Conservation (phyloP, 1,284 basidiomycete genomes). For the Baeospora myosura region DNA sequence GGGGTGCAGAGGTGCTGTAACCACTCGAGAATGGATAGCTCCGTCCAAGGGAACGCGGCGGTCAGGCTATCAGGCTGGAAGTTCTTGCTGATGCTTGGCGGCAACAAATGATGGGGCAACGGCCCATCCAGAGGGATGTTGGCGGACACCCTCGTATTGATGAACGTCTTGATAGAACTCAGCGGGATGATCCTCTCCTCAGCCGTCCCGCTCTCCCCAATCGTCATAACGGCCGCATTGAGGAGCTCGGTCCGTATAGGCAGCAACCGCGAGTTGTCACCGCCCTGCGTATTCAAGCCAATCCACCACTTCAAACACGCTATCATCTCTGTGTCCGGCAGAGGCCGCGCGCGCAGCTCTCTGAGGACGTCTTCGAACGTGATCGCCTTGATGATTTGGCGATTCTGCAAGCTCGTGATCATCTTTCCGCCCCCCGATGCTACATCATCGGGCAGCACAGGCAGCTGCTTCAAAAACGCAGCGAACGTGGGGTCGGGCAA, state of each 20-base stretch:
- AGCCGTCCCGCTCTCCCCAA: conserved; percentile 28
- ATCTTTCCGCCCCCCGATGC: conserved; percentile 59
- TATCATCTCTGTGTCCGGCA: conserved; percentile 70
- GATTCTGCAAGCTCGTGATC: conserved; percentile 58
- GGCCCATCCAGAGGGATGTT: conserved; percentile 79
- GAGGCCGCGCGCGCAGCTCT: conserved; percentile 70
- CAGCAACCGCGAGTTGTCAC: conserved; percentile 32
- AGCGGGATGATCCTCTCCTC: conserved; percentile 61
- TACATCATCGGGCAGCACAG: conserved; percentile 67
- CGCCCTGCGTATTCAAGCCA: conserved; percentile 44
- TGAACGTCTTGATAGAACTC: conserved; percentile 62
- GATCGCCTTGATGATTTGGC: conserved; percentile 75
- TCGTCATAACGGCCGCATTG: conserved; percentile 59
- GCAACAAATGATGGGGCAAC: conserved; percentile 73
- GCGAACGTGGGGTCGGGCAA: conserved; percentile 72
- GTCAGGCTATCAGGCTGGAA: conserved; percentile 54
- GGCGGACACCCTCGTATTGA: conserved; percentile 60
- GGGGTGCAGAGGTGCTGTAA: conserved; percentile 58
- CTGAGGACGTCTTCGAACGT: conserved; percentile 81
- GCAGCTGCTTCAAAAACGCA: conserved; percentile 75
- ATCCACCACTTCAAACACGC: conserved; percentile 92
- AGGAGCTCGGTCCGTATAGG: conserved; percentile 58
- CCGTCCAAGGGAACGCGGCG: conserved; percentile 71
- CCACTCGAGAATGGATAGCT: conserved; percentile 78
- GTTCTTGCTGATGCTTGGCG: conserved; percentile 59